A percentile compares a stretch with the other conserved stretches of the same genome.
Evolutionary conservation across 2,329 filamentous ascomycete species (phyloP).

Genomic region (Paracoccidioides brasiliensis): DNA sequence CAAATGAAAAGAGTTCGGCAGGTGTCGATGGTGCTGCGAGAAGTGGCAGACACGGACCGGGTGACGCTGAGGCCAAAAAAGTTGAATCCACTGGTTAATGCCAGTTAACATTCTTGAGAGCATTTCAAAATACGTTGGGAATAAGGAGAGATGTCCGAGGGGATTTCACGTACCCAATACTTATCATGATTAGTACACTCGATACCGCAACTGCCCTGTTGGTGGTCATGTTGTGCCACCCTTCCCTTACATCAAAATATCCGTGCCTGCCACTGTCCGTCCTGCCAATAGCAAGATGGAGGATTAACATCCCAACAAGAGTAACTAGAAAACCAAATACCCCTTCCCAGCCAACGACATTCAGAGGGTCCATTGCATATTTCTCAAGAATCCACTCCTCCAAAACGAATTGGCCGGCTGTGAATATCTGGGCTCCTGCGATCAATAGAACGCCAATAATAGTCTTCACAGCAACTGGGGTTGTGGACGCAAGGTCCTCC

Average conservation of each 20-base stretch:
- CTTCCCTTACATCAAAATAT: slow-evolving; percentile 82
- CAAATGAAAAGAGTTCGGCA: slow-evolving; percentile 97
- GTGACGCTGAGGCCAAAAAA: slow-evolving; percentile 96
- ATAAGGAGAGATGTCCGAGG: neutral
- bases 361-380: slow-evolving; percentile 69
- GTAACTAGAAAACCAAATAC: slow-evolving; percentile 80
- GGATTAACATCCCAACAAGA: slow-evolving; percentile 59
- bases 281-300: slow-evolving; percentile 64
- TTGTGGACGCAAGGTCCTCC: slow-evolving; percentile 30
- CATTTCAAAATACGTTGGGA: neutral
- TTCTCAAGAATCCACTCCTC: slow-evolving; percentile 85
- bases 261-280: slow-evolving; percentile 63
- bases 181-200: slow-evolving; percentile 88
- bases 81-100: slow-evolving; percentile 66
- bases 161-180: slow-evolving; percentile 61
- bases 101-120: slow-evolving; percentile 2
- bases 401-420: slow-evolving; percentile 86
- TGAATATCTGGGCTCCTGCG: slow-evolving; percentile 90
- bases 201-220: slow-evolving; percentile 60
- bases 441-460: slow-evolving; percentile 80
- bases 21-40: slow-evolving; percentile 91
- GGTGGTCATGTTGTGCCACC: slow-evolving; percentile 64
- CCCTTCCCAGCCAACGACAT: slow-evolving; percentile 92
- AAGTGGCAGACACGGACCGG: slow-evolving; percentile 75
- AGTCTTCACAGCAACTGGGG: slow-evolving; percentile 51